These are phyloP conservation scores for Exophiala sp. DNA, from an alignment of 2,329 filamentous ascomycete species.

Conservation along the genomic window DNA sequence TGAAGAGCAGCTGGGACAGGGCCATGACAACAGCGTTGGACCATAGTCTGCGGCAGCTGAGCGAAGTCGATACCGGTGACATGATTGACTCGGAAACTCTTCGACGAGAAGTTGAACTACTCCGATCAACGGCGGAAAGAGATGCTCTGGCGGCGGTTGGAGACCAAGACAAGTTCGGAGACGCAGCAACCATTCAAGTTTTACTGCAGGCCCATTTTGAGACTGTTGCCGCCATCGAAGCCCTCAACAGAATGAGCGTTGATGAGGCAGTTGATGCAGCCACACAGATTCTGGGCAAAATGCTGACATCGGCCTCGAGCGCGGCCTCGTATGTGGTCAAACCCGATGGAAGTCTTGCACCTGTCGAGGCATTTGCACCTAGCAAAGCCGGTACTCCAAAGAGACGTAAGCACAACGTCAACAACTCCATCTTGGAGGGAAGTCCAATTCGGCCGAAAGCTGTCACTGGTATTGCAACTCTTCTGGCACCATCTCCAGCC, in stretches of 20 bases:
- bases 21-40: slow-evolving; percentile 80
- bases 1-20: slow-evolving; percentile 79
- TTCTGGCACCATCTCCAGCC: slow-evolving; percentile 53
- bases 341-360: slow-evolving; percentile 64
- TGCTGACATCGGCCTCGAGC: slow-evolving; percentile 69
- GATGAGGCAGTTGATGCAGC: slow-evolving; percentile 76
- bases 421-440: slow-evolving; percentile 37
- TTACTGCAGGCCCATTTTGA: slow-evolving; percentile 89
- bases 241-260: slow-evolving; percentile 75
- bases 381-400: slow-evolving; percentile 70
- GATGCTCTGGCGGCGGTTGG: slow-evolving; percentile 71
- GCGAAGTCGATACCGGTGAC: slow-evolving; percentile 61
- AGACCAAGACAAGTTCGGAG: slow-evolving; percentile 76
- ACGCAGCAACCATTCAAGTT: slow-evolving; percentile 71
- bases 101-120: slow-evolving; percentile 73
- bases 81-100: slow-evolving; percentile 65
- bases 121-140: slow-evolving; percentile 75
- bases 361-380: slow-evolving; percentile 59
- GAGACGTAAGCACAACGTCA: slow-evolving; percentile 48
- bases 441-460: slow-evolving; percentile 46
- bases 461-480: slow-evolving; percentile 30
- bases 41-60: slow-evolving; percentile 73
- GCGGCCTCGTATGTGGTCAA: slow-evolving; percentile 81
- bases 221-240: slow-evolving; percentile 73
- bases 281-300: slow-evolving; percentile 66